These are phyloP conservation scores for Citrullus colocynthis DNA, from an alignment of 306 rosid species.

Conservation along the genomic window DNA sequence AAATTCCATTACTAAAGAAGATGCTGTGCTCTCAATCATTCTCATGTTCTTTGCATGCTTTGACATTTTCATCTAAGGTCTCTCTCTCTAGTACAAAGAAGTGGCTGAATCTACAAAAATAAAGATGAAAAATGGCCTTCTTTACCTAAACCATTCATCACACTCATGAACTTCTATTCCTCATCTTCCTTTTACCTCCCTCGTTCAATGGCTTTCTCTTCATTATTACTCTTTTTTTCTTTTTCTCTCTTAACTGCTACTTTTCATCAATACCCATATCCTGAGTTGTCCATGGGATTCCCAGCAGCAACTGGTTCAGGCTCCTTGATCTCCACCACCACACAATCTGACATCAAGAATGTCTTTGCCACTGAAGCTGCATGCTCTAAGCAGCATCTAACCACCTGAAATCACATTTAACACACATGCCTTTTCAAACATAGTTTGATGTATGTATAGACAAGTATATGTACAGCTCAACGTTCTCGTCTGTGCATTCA, in stretches of 20 bases:
- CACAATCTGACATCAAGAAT: conserved; percentile 96
- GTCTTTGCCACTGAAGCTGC: conserved; percentile 97
- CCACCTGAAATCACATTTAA: conserved; percentile 39
- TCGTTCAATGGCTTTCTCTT: background rate
- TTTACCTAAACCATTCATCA: background rate
- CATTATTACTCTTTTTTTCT: background rate
- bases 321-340: conserved; percentile 96
- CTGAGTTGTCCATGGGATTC: conserved; percentile 94
- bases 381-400: conserved; percentile 97
- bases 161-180: background rate
- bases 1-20: background rate
- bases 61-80: background rate
- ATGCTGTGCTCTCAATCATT: background rate
- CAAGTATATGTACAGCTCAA: background rate
- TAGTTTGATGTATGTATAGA: background rate
- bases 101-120: conserved; percentile 3
- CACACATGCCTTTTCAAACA: background rate
- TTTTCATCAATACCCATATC: conserved; percentile 14
- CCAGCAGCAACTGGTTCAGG: conserved; percentile 66
- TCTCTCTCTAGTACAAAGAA: background rate
- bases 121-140: background rate
- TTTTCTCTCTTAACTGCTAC: background rate
- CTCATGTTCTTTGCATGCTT: background rate
- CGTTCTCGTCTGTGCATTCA: background rate
- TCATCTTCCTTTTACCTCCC: background rate